These are phyloP conservation scores for Betula pendula DNA, from an alignment of 306 rosid species.

Conservation along the genomic window DNA sequence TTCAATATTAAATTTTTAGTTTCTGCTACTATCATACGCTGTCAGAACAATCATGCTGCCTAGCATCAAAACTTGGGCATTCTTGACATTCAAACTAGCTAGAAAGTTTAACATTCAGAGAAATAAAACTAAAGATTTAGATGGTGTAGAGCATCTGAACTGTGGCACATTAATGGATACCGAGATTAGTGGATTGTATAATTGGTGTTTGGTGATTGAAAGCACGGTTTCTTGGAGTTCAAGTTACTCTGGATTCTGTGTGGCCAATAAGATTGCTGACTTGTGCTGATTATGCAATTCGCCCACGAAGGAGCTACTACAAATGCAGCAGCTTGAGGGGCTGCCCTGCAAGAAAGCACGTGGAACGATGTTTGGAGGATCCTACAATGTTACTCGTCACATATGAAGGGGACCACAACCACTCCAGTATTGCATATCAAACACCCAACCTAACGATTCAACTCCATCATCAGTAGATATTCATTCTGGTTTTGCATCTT, in stretches of 20 bases:
- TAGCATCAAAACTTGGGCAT: too few species aligned
- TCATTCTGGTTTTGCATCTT: too few species aligned
- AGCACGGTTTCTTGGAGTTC: background rate
- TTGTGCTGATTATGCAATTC: background rate
- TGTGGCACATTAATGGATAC: too few species aligned
- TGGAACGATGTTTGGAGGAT: conserved; percentile 30
- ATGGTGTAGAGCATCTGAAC: too few species aligned
- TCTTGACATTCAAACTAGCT: too few species aligned
- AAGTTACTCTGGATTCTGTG: background rate
- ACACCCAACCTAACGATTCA: conserved; percentile 12
- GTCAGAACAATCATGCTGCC: too few species aligned
- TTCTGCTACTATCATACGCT: too few species aligned
- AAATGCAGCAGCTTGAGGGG: conserved; percentile 29
- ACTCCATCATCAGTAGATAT: conserved; percentile 3
- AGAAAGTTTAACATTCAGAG: too few species aligned
- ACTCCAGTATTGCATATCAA: conserved; percentile 20
- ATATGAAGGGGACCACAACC: conserved; percentile 30
- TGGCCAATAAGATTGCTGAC: background rate
- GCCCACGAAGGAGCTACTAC: conserved; percentile 27
- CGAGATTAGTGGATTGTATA: too few species aligned
- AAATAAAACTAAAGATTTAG: too few species aligned
- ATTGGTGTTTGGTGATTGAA: background rate
- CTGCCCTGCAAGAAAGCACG: conserved; percentile 33
- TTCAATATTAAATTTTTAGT: too few species aligned
- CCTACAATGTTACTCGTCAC: conserved; percentile 28